Percentiles rank a stretch among this genome's conserved stretches.
phyloP scores from a whole-genome alignment of 495 filamentous ascomycete genomes.

The Hypoxylon perforatum region DNA sequence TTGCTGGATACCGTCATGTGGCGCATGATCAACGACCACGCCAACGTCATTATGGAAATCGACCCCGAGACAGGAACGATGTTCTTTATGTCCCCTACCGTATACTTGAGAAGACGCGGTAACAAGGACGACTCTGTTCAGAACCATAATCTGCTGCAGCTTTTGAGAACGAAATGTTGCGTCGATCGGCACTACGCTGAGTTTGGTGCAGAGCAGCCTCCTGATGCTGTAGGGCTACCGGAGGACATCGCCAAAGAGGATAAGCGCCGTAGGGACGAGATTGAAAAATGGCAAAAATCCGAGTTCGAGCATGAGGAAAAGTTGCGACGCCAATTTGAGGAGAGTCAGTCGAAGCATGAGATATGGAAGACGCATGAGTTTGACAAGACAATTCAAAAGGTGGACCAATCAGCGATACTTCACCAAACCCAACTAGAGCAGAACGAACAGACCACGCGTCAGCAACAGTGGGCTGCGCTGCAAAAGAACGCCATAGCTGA shows the following conservation, averaged over 20 bases:
- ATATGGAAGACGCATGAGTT: too few species aligned
- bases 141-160: neutral
- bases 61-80: neutral
- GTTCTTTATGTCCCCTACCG: neutral
- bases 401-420: too few species aligned
- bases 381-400: too few species aligned
- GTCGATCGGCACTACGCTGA: neutral
- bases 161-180: constrained; percentile 1
- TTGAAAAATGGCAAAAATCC: neutral
- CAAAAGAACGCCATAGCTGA: neutral
- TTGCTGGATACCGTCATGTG: neutral
- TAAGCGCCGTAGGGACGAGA: neutral
- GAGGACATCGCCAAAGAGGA: neutral
- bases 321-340: neutral
- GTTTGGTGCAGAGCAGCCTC: neutral
- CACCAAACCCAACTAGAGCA: neutral
- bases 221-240: neutral
- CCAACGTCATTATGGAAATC: neutral
- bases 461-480: too few species aligned
- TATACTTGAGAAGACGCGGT: too few species aligned
- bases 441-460: too few species aligned
- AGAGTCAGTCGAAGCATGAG: neutral
- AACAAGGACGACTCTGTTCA: too few species aligned
- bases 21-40: neutral
- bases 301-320: neutral